Percentiles rank a stretch among this genome's conserved stretches.
Evolutionary conservation across 1,139 yeast genomes (phyloP).

Genomic region (Kodamaea arcana): DNA sequence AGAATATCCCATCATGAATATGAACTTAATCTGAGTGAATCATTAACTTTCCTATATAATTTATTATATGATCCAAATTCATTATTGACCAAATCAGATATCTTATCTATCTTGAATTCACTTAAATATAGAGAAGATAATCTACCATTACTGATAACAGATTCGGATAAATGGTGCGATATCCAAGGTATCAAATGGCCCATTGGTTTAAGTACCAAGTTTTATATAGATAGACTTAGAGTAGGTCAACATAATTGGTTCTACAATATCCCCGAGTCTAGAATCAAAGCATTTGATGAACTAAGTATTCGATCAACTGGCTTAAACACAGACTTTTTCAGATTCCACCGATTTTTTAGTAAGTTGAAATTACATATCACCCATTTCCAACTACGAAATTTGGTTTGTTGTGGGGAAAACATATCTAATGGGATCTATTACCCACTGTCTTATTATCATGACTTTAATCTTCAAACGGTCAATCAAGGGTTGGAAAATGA

Average conservation of each 20-base stretch:
- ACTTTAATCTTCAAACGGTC: slow-evolving; percentile 25
- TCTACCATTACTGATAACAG: slow-evolving; percentile 24
- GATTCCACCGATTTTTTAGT: slow-evolving; percentile 41
- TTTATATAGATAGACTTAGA: slow-evolving; percentile 30
- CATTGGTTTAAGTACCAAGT: slow-evolving; percentile 26
- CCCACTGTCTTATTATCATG: slow-evolving; percentile 38
- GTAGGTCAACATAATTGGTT: slow-evolving; percentile 38
- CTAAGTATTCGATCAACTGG: slow-evolving; percentile 24
- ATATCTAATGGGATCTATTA: slow-evolving; percentile 36
- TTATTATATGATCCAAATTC: slow-evolving; percentile 38
- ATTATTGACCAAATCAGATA: slow-evolving; percentile 32
- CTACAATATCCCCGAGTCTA: slow-evolving; percentile 34
- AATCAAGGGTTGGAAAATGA: slow-evolving; percentile 2
- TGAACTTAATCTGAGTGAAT: slow-evolving; percentile 40
- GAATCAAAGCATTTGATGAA: slow-evolving; percentile 24
- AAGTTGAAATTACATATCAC: slow-evolving; percentile 46
- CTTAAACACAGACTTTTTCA: slow-evolving; percentile 29
- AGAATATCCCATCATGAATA: slow-evolving; percentile 23
- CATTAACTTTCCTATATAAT: slow-evolving; percentile 38
- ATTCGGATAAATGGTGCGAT: slow-evolving; percentile 16
- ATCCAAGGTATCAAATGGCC: slow-evolving; percentile 41
- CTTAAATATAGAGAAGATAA: slow-evolving; percentile 34
- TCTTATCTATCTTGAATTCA: slow-evolving; percentile 31
- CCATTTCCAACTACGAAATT: slow-evolving; percentile 55
- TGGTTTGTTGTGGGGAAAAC: slow-evolving; percentile 42